Evolutionary conservation across 2,329 filamentous ascomycete genomes (phyloP), one percentile per base, ranked within the genome.

Genomic region (Cercospora janseana): DNA sequence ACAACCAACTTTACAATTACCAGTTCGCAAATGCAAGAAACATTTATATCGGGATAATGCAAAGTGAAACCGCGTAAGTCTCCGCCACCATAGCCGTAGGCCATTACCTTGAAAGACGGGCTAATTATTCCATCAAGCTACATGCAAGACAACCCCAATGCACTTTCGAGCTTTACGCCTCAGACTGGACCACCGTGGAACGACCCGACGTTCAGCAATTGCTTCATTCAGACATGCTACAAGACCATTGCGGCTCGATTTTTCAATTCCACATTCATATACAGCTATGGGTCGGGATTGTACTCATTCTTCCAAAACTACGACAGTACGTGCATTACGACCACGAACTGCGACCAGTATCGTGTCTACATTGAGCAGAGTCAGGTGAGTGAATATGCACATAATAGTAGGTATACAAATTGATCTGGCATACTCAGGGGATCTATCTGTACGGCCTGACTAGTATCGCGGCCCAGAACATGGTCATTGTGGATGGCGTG

Each of bases 141-240:
- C 75, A 89, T 86, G 78, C 88, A 95, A 72, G 80, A 86, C 66
- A 91, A 92, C 73, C 88, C 90, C 4, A 79, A 86, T 59, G 80
- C 88, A 2, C 76, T 79, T 7, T 75, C 79, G 7, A 86, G 84
- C 29, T 89, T 86, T 69, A 73, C 73, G 0, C 70, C 75, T 51
- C 80, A 84, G 61, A 57, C 76, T 13, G 70, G 71, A 5, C 37
- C 44, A 13, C 49, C 40, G 6, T 87, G 77, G 62, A 69, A 69
- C 38, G 87, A 92, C 65, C 87, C 90, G 0, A 78, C 83, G 60
- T 95, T 93, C 66, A 71, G 72, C 2, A 72, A 73, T 38, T 88
- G 85, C 69, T 63, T 63, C 15, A 67, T 71, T 12, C 35, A 54
- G 5, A 59, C 58, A 16, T 91, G 87, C 68, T 81, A 81, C 54